Base-by-base conservation (phyloP, 495 filamentous ascomycete species). In the Daldinia vernicosa region DNA sequence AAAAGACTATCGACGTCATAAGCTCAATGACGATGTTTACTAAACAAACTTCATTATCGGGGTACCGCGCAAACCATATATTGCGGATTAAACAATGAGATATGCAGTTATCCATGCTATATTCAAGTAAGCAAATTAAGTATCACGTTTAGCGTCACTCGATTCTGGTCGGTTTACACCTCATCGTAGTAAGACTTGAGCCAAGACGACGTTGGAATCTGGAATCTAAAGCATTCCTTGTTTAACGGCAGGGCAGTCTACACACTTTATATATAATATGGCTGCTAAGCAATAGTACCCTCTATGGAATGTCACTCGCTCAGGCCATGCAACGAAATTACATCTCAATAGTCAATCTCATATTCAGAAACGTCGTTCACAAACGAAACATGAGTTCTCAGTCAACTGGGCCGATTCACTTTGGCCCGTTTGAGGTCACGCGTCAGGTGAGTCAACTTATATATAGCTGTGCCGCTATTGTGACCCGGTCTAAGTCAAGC, bases 401-500 rank as follows among this genome's bases (percentile, higher is more conserved):
- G 19, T 28, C 60, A 15, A n/a, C 33, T 4, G 68, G 76, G 24
- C 75, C 80, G 32, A 81, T 91, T 60, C 79, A 87, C 77, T 92
- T 92, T 64, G 89, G 88, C 19, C 80, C 84, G 14, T 91, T 89
- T 66, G 81, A 90, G 22, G 88, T 92, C 53, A 90, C 89, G 11
- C 78, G 81, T 55, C 89, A 91, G 77, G 88, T 87, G 77, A 63
- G 33, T 54, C 45, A 14, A 67, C 4, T 33, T 33, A 33, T 11
- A 33, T 12, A 33, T 11, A 33, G 2, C 8, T 11, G 7, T 12
- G 8, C 6, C 32, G 32, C 9, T 11, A 33, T 33, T 33, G 9
- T 12, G 0, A 2, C 9, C 11, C 32, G 6, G 33, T 6, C 33
- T 1, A 35, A 35, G 33, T 35, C 33, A 14, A 35, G 4, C 3